phyloP scores from a whole-genome alignment of 176 grass and related monocot genomes.

The Phoenix dactylifera region DNA sequence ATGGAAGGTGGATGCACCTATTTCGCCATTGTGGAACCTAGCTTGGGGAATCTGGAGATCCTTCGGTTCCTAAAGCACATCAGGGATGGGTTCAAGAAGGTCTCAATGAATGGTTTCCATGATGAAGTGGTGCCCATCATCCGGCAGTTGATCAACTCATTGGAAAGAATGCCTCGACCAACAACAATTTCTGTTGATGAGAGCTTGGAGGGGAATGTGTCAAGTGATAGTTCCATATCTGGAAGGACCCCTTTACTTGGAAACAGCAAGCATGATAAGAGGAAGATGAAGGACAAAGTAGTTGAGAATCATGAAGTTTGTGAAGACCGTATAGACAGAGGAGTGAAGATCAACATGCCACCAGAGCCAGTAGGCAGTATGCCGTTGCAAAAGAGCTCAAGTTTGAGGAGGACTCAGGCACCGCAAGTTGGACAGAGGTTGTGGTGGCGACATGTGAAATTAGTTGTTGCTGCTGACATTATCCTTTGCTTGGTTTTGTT shows the following conservation, averaged over 20 bases:
- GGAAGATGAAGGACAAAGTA: conserved; percentile 41
- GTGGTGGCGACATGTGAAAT: conserved; percentile 68
- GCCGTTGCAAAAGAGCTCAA: conserved; percentile 39
- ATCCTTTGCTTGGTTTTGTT: conserved; percentile 65
- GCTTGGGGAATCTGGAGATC: conserved; percentile 44
- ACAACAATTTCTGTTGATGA: conserved; percentile 27
- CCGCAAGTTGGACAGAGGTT: conserved; percentile 28
- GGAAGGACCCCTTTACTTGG: conserved; percentile 61
- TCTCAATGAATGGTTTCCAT: conserved; percentile 30
- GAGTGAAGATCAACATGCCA: conserved; percentile 41
- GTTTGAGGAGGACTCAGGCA: conserved; percentile 32
- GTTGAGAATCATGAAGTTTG: not conserved
- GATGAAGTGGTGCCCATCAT: conserved; percentile 55
- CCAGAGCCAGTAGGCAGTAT: conserved; percentile 27
- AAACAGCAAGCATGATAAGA: conserved; percentile 30
- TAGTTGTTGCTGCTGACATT: conserved; percentile 43
- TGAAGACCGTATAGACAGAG: conserved; percentile 31
- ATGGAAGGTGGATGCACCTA: conserved; percentile 52
- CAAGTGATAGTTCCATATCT: conserved; percentile 22
- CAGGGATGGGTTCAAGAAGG: conserved; percentile 33
- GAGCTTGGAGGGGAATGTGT: conserved; percentile 10
- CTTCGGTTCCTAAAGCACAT: conserved; percentile 70
- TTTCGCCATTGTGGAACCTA: conserved; percentile 84
- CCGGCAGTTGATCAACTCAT: conserved; percentile 50
- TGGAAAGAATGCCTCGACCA: conserved; percentile 73